phyloP scores from a whole-genome alignment of 73 alveolate species.

The Tetrahymena malaccensis region DNA sequence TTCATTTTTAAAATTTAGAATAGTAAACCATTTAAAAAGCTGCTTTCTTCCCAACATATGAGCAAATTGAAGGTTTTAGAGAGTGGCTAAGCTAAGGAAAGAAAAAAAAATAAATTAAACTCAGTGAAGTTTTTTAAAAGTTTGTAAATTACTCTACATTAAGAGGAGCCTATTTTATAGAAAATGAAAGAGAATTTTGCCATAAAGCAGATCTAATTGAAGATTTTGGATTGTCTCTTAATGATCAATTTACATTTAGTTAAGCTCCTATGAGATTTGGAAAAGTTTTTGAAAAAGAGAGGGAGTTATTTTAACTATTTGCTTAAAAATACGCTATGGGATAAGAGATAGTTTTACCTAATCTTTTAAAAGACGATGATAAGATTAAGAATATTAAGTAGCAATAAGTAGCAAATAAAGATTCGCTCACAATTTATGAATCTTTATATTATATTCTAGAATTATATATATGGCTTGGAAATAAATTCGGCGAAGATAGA shows the following conservation, averaged over 20 bases:
- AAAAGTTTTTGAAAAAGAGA: not conserved
- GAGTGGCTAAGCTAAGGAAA: not conserved
- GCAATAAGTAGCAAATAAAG: not conserved
- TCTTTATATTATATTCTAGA: conserved; percentile 25
- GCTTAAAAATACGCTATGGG: not conserved
- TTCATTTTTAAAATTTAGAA: not conserved
- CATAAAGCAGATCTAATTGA: conserved; percentile 20
- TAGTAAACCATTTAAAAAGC: conserved; percentile 32
- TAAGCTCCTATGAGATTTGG: conserved; percentile 40
- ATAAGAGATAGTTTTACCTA: conserved; percentile 33
- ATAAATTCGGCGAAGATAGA: conserved; percentile 7
- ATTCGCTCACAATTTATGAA: conserved; percentile 17
- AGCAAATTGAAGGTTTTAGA: conserved; percentile 28
- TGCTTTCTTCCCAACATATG: conserved; percentile 48
- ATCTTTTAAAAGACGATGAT: not conserved
- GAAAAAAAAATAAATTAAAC: not conserved
- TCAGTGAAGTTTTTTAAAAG: conserved; percentile 18
- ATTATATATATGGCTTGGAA: conserved; percentile 48
- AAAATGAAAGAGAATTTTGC: conserved; percentile 16
- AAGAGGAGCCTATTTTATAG: conserved; percentile 26
- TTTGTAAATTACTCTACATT: conserved; percentile 22
- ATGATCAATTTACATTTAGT: conserved; percentile 18
- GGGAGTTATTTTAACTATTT: not conserved
- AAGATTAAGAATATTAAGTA: not conserved
- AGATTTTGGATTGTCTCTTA: conserved; percentile 1